These are phyloP conservation scores for Penicillium brasilianum DNA, from an alignment of 2,329 filamentous ascomycete species.

Conservation along the genomic window DNA sequence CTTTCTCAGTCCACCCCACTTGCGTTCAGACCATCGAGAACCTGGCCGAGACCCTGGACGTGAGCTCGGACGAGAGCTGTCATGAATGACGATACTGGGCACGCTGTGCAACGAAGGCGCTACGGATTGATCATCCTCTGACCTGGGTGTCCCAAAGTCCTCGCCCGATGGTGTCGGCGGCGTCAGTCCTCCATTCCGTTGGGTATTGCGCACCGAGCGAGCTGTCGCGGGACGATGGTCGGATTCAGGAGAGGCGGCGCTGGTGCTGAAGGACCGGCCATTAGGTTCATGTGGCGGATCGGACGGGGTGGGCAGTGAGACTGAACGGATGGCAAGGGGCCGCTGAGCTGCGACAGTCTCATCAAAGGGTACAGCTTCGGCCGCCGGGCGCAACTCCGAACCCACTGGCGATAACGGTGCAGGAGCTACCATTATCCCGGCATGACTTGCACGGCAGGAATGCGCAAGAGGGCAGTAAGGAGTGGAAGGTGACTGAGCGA, in stretches of 20 bases:
- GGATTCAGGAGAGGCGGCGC: constrained; percentile 27
- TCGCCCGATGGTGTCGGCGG: constrained; percentile 19
- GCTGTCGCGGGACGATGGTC: constrained; percentile 24
- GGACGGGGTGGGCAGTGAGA: constrained; percentile 34
- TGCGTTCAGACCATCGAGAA: constrained; percentile 52
- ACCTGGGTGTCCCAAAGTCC: constrained; percentile 24
- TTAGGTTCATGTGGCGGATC: constrained; percentile 33
- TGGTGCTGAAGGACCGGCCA: constrained; percentile 33
- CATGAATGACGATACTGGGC: constrained; percentile 49
- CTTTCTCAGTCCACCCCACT: constrained; percentile 46
- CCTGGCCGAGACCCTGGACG: constrained; percentile 43
- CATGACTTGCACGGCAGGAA: constrained; percentile 37
- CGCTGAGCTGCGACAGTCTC: constrained; percentile 32
- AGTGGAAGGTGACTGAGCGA: constrained; percentile 12
- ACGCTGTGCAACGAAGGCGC: constrained; percentile 42
- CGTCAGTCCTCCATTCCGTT: constrained; percentile 19
- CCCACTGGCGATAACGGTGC: constrained; percentile 34
- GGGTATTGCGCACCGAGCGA: constrained; percentile 19
- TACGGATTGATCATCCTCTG: constrained; percentile 32
- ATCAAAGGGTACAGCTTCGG: constrained; percentile 35
- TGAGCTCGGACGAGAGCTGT: constrained; percentile 37
- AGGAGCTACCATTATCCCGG: constrained; percentile 42
- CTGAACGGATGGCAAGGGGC: constrained; percentile 34
- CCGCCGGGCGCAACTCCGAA: constrained; percentile 33
- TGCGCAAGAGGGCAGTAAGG: constrained; percentile 19